A percentile compares a stretch with the other conserved stretches of the same genome.
Conservation (phyloP, 2,329 filamentous ascomycete species). For the Scedosporium boydii region DNA sequence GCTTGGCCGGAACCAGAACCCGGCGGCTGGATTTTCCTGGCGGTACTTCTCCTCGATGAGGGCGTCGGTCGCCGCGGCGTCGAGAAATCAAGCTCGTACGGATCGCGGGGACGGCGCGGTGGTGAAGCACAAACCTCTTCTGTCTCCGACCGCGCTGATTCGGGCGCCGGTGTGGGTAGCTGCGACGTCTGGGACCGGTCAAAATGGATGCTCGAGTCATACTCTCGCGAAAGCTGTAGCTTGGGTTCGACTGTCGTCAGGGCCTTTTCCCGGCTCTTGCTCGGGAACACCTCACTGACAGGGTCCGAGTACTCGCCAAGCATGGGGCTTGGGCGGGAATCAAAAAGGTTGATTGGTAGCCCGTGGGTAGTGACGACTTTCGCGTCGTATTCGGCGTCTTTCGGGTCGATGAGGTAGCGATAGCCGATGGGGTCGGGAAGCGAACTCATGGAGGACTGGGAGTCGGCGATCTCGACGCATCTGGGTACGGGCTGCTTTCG, state of each 20-base stretch:
- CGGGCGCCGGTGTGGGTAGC: background rate
- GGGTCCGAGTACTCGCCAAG: background rate
- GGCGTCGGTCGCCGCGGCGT: background rate
- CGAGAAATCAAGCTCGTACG: background rate
- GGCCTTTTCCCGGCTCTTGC: background rate
- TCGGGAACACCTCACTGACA: background rate
- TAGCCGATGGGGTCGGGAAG: slow-evolving; percentile 1
- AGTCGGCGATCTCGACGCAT: background rate
- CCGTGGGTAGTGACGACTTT: background rate
- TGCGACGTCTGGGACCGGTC: background rate
- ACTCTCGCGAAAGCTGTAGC: background rate
- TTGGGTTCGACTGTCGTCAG: background rate
- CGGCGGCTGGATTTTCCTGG: background rate
- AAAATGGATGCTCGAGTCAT: background rate
- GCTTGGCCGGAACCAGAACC: background rate
- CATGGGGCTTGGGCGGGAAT: background rate
- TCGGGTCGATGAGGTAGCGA: background rate
- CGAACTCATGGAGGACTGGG: background rate
- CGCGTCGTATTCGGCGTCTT: background rate
- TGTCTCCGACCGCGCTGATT: background rate
- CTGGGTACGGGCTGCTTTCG: background rate
- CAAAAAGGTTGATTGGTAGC: background rate
- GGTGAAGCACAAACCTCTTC: background rate
- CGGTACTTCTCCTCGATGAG: background rate
- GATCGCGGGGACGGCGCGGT: background rate